Evolutionary conservation across 2,329 filamentous ascomycete species (phyloP), one percentile per base, ranked within the genome.

Genomic region (Ascomycota sp.): DNA sequence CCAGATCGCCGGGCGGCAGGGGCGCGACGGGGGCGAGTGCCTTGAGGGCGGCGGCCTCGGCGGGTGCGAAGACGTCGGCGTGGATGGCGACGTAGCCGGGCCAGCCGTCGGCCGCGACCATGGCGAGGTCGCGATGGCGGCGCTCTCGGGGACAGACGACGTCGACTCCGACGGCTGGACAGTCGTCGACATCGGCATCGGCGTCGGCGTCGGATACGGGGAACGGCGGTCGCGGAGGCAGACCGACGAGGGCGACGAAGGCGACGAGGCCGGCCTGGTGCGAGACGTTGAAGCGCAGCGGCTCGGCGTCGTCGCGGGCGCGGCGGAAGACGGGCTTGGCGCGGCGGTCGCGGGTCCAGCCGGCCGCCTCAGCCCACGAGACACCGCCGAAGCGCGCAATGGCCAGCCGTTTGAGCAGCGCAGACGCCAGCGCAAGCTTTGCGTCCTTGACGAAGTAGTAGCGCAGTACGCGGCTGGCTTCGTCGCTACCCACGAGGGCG

Each of bases 251-350:
- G 10, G 73, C 74, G 9, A 76, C 61, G 20, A 85, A 55, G 2
- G 67, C 66, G 0, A 83, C 78, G 11, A 86, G 55, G 2, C 79
- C 78, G 7, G 73, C 74, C 55, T 86, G 79, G 48, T 86, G 79
- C 27, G 69, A 75, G 32, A 85, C 65, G 50, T 86, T 86, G 60
- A 86, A 85, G 36, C 55, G 41, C n/a, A 70, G 46, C 12, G 60
- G 51, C 40, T 59, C 63, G 33, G 34, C 53, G 38, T 40, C 65
- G 53, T 46, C 57, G 49, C 37, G 60, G 56, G 57, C 4, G 5
- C 19, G 55, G 44, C 43, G 44, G 45, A 57, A 70, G 30, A 65
- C 46, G 26, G 67, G 67, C 47, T 71, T 71, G 31, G 54, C 57
- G 41, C 53, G 55, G 47, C 51, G 35, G 55, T 71, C 59, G 49